Conservation (phyloP, 2,329 filamentous ascomycete species). For the Tolypocladium album region DNA sequence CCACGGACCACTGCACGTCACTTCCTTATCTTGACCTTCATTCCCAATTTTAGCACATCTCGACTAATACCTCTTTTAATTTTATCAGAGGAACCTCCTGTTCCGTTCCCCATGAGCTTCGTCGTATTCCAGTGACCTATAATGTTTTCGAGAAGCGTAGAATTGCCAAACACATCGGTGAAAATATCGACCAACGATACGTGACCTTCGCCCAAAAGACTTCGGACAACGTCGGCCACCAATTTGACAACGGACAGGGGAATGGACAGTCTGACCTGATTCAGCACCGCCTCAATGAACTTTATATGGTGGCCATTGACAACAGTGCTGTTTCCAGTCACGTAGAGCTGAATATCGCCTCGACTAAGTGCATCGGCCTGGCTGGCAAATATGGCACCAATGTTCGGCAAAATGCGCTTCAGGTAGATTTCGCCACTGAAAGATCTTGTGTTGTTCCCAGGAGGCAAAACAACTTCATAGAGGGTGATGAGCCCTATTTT, state of each 20-base stretch:
- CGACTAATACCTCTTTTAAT: not conserved
- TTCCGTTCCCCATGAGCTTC: not conserved
- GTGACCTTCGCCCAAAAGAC: conserved; percentile 18
- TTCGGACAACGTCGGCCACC: conserved; percentile 23
- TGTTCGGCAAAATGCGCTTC: conserved; percentile 27
- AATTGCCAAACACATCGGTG: conserved; percentile 27
- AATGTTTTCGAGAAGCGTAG: conserved; percentile 25
- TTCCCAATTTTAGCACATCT: not conserved
- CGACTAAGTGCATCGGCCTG: conserved; percentile 22
- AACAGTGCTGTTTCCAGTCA: conserved; percentile 23
- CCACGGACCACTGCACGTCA: too few relatives aligned
- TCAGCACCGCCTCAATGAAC: conserved; percentile 33
- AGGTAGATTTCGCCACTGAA: conserved; percentile 31
- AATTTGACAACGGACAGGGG: conserved; percentile 26
- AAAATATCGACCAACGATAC: conserved; percentile 21
- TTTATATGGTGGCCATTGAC: conserved; percentile 30
- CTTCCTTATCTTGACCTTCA: not conserved
- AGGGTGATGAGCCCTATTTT: conserved; percentile 27
- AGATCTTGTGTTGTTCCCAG: conserved; percentile 30
- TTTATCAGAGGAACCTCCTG: not conserved
- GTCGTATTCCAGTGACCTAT: conserved; percentile 22
- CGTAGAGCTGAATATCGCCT: conserved; percentile 9
- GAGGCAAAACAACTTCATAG: conserved; percentile 26
- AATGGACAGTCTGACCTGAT: conserved; percentile 23
- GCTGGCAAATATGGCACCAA: conserved; percentile 20